Percentiles rank a stretch among this genome's conserved stretches.
phyloP scores from a whole-genome alignment of 2,329 filamentous ascomycete genomes.

The Penicillium sp. region DNA sequence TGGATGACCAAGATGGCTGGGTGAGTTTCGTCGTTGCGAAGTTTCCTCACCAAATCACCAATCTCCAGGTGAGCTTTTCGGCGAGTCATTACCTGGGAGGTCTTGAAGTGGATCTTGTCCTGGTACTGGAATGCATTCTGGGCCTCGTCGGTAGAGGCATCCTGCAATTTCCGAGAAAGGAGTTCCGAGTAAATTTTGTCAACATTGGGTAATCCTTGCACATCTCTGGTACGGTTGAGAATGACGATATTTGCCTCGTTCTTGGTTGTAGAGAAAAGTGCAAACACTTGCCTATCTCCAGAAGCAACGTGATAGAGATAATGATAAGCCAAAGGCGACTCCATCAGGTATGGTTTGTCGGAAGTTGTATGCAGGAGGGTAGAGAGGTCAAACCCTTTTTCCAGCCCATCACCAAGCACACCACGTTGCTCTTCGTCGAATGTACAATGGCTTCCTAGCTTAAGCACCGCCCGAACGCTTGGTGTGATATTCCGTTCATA shows the following conservation, averaged over 20 bases:
- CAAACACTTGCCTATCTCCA: slow-evolving; percentile 89
- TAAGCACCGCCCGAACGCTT: slow-evolving; percentile 79
- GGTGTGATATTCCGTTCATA: slow-evolving; percentile 93
- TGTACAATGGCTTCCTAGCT: slow-evolving; percentile 85
- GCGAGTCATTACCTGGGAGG: slow-evolving; percentile 80
- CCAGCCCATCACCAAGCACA: slow-evolving; percentile 85
- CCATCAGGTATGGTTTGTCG: slow-evolving; percentile 72
- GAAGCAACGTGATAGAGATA: slow-evolving; percentile 91
- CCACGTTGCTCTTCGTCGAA: slow-evolving; percentile 89
- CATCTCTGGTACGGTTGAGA: slow-evolving; percentile 77
- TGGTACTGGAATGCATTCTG: slow-evolving; percentile 84
- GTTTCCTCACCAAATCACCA: slow-evolving; percentile 81
- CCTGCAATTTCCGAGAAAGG: slow-evolving; percentile 60
- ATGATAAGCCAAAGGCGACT: slow-evolving; percentile 73
- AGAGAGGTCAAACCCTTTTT: slow-evolving; percentile 86
- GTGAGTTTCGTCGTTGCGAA: slow-evolving; percentile 76
- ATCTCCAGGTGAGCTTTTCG: slow-evolving; percentile 87
- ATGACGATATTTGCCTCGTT: slow-evolving; percentile 82
- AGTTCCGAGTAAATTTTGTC: slow-evolving; percentile 82
- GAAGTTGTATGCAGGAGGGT: slow-evolving; percentile 66
- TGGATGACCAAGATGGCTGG: slow-evolving; percentile 86
- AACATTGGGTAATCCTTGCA: slow-evolving; percentile 83
- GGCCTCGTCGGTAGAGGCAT: slow-evolving; percentile 67
- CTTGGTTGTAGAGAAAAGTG: slow-evolving; percentile 79
- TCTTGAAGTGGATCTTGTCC: slow-evolving; percentile 79